Evolutionary conservation across 1,284 basidiomycete genomes (phyloP).

Genomic region (Trichosporon asahii): DNA sequence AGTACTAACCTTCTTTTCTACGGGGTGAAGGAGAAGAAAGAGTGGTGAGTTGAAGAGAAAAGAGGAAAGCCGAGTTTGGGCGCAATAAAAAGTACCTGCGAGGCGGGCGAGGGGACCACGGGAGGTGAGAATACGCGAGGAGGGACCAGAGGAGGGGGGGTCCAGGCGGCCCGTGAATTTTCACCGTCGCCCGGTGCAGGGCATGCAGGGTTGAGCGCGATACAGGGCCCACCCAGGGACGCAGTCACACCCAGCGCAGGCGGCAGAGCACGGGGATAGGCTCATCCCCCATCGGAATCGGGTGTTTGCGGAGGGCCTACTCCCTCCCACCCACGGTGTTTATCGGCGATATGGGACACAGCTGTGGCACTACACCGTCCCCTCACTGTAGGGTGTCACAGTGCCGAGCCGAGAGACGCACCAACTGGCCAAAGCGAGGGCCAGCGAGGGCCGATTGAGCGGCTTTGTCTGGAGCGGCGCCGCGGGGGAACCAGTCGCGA

Average conservation of each 20-base stretch:
- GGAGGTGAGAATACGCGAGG: background rate
- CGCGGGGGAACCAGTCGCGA: background rate
- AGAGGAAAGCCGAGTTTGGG: background rate
- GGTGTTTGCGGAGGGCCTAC: constrained; percentile 4
- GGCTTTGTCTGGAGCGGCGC: background rate
- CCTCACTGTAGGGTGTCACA: background rate
- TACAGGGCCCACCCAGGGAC: too few species aligned
- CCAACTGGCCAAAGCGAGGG: too few species aligned
- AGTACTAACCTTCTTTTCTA: constrained; percentile 22
- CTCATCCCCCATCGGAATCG: constrained; percentile 10
- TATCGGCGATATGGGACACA: background rate
- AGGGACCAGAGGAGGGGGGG: too few species aligned
- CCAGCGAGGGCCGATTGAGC: background rate
- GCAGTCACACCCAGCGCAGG: background rate
- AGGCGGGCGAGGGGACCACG: background rate
- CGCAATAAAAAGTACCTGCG: constrained; percentile 11
- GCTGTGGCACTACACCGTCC: background rate
- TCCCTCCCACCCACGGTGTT: background rate
- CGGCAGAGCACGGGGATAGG: constrained; percentile 3
- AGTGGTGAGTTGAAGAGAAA: constrained; percentile 27
- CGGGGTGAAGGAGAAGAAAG: constrained; percentile 21
- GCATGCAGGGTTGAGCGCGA: background rate
- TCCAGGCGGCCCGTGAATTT: background rate
- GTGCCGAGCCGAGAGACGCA: constrained; percentile 6
- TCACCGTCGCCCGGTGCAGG: constrained; percentile 7